Percentiles rank a stretch among this genome's conserved stretches.
Conservation (phyloP, 306 rosid species). For the Comarum palustre region DNA sequence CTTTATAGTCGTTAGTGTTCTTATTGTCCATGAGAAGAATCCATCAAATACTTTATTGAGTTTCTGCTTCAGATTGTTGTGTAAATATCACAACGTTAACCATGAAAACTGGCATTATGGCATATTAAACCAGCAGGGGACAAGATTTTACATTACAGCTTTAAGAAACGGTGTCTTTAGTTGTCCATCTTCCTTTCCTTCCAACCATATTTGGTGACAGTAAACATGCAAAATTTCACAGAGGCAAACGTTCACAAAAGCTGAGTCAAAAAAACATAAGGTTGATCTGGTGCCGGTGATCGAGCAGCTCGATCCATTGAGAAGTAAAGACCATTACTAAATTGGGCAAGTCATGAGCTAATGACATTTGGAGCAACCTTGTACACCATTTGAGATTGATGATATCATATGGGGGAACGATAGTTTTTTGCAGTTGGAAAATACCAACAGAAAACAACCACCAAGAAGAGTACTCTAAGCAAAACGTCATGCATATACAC, state of each 20-base stretch:
- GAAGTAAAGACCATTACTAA: background rate
- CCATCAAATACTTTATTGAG: background rate
- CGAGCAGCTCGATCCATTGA: background rate
- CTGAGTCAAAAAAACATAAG: background rate
- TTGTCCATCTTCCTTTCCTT: background rate
- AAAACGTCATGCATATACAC: background rate
- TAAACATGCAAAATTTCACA: background rate
- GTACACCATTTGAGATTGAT: background rate
- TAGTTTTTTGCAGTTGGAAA: background rate
- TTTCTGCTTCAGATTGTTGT: background rate
- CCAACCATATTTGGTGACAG: background rate
- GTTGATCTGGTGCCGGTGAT: background rate
- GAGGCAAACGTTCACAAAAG: background rate
- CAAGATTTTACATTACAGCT: background rate
- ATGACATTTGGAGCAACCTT: constrained; percentile 21
- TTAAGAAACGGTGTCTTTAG: background rate
- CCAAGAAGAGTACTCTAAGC: background rate
- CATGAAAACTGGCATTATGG: background rate
- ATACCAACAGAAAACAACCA: background rate
- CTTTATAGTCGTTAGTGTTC: background rate
- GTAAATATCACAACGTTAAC: background rate
- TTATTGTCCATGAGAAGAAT: background rate
- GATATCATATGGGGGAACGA: background rate
- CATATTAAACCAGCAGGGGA: background rate
- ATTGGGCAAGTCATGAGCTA: background rate